Evolutionary conservation across 495 filamentous ascomycete species (phyloP).

Genomic region (Haplographium delicatum): DNA sequence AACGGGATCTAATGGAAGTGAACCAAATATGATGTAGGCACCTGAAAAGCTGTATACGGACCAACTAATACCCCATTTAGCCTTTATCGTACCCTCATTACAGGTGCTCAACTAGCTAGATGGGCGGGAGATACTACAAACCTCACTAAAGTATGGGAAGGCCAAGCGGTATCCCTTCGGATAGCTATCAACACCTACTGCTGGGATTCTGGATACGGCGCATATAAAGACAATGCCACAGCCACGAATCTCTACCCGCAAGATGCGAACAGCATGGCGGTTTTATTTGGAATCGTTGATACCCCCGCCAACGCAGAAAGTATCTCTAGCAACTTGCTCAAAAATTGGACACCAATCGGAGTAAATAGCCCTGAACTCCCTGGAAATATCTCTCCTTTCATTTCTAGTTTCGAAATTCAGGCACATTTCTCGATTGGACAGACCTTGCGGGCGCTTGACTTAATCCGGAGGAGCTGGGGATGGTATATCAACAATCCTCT

Average conservation of each 20-base stretch:
- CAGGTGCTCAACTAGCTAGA: constrained; percentile 44
- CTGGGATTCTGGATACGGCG: constrained; percentile 38
- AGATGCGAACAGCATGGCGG: constrained; percentile 24
- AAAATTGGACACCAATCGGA: constrained; percentile 45
- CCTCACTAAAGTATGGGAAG: constrained; percentile 9
- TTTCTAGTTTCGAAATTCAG: constrained; percentile 59
- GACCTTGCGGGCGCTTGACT: constrained; percentile 47
- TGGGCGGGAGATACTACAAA: constrained; percentile 47
- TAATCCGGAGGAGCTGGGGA: constrained; percentile 58
- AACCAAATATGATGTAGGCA: constrained; percentile 48
- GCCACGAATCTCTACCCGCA: constrained; percentile 36
- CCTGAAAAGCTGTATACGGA: neutral
- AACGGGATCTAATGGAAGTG: constrained; percentile 45
- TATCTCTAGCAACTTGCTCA: constrained; percentile 17
- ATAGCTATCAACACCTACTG: constrained; percentile 34
- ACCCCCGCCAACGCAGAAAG: constrained; percentile 5
- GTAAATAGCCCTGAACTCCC: constrained; percentile 52
- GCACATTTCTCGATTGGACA: constrained; percentile 51
- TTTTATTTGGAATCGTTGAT: constrained; percentile 34
- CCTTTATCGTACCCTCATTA: constrained; percentile 49
- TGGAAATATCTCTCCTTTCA: constrained; percentile 58
- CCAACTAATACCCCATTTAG: constrained; percentile 32
- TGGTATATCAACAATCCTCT: constrained; percentile 57
- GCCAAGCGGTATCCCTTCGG: constrained; percentile 2
- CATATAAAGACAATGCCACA: constrained; percentile 54